Evolutionary conservation across 75 land plant species (phyloP), one percentile per base, ranked within the genome.

Genomic region (Sequoiadendron giganteum): DNA sequence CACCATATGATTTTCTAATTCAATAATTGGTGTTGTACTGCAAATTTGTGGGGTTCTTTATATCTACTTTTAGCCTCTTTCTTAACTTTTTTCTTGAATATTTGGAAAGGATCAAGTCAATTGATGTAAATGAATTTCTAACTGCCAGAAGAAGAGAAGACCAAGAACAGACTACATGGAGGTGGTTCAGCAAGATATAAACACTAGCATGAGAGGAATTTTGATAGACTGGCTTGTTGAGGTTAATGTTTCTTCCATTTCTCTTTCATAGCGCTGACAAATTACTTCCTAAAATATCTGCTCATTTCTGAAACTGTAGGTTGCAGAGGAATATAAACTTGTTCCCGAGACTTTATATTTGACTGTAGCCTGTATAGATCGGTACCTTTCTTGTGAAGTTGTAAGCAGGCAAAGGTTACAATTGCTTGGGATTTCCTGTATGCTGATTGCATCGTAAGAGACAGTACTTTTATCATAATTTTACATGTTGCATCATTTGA

Each of bases 171-270:
- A 91, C 87, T 96, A 87, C 90, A 95, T 96, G 98, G 97, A 94
- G 77, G 70, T 83, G 38, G 36, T 95, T 72, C 97, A 95, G 83
- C 85, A 55, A 77, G 97, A 96, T 78, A 92, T 95, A 32, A 93
- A 89, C 78, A 89, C 89, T 30, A 91, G 88, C 87, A 96, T 96
- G 98, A 90, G 98, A 86, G 93, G 91, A 40, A 94, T 96, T 56
- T 80, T 95, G 88, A 88, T 96, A 52, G 98, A 95, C 87, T 96
- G 98, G 98, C 97, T 96, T 86, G 98, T 95, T 38, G 98, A 96
- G 95, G 97, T 93, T 70, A 86, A 85, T 25, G 30, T 25, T 65
- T 65, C 16, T 47, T 39, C 21, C 52, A 15, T 84, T 43, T 39
- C 10, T 87, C 49, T 84, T 82, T 83, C 45, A 80, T 68, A 36